phyloP scores from a whole-genome alignment of 176 grass and related monocot species.

The Hyparrhenia diplandra region DNA sequence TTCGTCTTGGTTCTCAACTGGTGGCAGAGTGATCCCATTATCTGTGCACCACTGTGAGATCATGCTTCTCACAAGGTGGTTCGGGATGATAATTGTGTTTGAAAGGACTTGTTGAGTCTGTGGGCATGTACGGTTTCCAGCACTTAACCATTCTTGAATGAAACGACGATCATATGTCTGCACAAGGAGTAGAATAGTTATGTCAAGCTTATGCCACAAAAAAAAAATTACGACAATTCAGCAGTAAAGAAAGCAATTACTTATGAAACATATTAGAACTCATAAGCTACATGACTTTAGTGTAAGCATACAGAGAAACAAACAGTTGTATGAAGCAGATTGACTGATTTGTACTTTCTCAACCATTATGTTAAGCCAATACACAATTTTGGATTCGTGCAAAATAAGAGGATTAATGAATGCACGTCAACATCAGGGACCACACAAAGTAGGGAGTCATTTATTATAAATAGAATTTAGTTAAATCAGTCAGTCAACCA shows the following conservation, averaged over 20 bases:
- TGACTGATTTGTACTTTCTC: neutral
- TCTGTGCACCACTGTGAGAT: conserved; percentile 76
- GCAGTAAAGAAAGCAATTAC: neutral
- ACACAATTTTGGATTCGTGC: neutral
- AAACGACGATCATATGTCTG: conserved; percentile 83
- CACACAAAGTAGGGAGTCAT: neutral
- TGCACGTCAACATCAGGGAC: conserved; percentile 14
- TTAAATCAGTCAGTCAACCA: conserved; percentile 3
- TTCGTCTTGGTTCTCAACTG: conserved; percentile 44
- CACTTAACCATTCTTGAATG: conserved; percentile 76
- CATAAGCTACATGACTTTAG: neutral
- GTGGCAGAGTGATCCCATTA: conserved; percentile 45
- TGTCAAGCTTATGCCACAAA: neutral
- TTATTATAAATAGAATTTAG: conserved; percentile 17
- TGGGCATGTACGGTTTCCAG: conserved; percentile 74
- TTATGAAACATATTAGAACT: neutral
- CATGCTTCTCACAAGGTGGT: conserved; percentile 67
- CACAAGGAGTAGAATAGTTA: conserved; percentile 33
- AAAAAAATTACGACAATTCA: neutral
- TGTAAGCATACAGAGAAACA: neutral
- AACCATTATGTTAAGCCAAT: neutral
- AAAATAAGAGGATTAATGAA: neutral
- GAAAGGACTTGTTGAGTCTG: conserved; percentile 74
- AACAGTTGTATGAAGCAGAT: neutral
- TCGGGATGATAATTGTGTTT: conserved; percentile 54